These are phyloP conservation scores for Lactifluus piperatus DNA, from an alignment of 768 basidiomycete species.

Conservation along the genomic window DNA sequence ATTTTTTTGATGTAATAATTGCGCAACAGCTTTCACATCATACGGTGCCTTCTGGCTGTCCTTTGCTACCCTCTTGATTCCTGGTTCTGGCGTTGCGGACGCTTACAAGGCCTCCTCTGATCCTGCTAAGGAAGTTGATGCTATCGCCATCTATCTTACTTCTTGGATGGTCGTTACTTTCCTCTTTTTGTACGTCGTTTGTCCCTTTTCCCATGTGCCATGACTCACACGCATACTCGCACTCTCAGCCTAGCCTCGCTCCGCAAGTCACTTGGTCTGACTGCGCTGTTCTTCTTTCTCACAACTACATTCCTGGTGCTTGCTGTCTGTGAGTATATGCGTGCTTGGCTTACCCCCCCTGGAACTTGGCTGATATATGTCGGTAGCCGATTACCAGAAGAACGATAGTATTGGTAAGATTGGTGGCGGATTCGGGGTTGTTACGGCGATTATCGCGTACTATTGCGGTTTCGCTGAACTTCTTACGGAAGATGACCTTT, in stretches of 20 bases:
- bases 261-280: constrained; percentile 41
- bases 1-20: not conserved
- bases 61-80: constrained; percentile 64
- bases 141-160: constrained; percentile 66
- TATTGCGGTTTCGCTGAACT: constrained; percentile 37
- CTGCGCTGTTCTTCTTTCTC: constrained; percentile 45
- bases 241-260: constrained; percentile 39
- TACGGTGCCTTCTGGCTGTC: constrained; percentile 90
- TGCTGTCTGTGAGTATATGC: constrained; percentile 29
- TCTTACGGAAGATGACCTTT: constrained; percentile 31
- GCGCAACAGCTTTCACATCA: constrained; percentile 55
- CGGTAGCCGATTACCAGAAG: constrained; percentile 14
- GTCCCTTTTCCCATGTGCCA: not conserved
- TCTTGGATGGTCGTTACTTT: constrained; percentile 69
- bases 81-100: constrained; percentile 49
- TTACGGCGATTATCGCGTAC: constrained; percentile 41
- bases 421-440: constrained; percentile 38
- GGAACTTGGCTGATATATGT: not conserved
- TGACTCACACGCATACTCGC: not conserved
- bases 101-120: constrained; percentile 35
- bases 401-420: constrained; percentile 26
- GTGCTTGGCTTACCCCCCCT: not conserved
- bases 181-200: constrained; percentile 48
- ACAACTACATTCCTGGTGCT: constrained; percentile 44
- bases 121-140: constrained; percentile 38